Evolutionary conservation across 305 asterid genomes (phyloP).

Genomic region (Nicotiana rustica): DNA sequence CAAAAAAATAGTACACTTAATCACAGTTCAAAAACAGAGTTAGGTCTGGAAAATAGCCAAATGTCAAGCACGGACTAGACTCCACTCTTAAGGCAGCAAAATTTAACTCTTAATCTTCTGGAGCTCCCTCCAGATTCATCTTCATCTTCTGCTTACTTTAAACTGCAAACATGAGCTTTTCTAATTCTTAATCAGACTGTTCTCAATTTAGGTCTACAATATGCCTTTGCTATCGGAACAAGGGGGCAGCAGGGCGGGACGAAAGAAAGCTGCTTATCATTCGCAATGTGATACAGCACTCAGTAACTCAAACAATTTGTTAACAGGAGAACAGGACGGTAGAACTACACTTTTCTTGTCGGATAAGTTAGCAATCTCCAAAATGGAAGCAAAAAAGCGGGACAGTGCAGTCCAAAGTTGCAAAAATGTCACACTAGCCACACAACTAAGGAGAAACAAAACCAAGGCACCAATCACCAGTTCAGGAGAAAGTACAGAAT

Average conservation of each 20-base stretch:
- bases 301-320: background rate
- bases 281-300: background rate
- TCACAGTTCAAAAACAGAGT: slow-evolving; percentile 21
- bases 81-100: background rate
- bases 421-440: slow-evolving; percentile 18
- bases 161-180: slow-evolving; percentile 10
- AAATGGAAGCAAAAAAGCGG: slow-evolving; percentile 2
- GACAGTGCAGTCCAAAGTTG: background rate
- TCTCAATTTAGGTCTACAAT: slow-evolving; percentile 22
- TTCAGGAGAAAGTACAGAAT: background rate
- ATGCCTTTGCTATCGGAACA: slow-evolving; percentile 18
- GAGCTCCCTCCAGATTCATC: slow-evolving; percentile 26
- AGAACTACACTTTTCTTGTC: background rate
- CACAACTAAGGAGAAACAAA: slow-evolving; percentile 26
- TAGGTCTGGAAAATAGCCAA: background rate
- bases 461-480: background rate
- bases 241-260: background rate
- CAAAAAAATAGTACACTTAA: background rate
- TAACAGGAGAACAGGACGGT: background rate
- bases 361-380: slow-evolving; percentile 24
- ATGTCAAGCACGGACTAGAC: slow-evolving; percentile 13
- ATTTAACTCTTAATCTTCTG: background rate
- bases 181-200: slow-evolving; percentile 5
- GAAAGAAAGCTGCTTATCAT: background rate
- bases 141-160: slow-evolving; percentile 14